Conservation (phyloP, 73 alveolate species). For the Blepharisma japonicum region DNA sequence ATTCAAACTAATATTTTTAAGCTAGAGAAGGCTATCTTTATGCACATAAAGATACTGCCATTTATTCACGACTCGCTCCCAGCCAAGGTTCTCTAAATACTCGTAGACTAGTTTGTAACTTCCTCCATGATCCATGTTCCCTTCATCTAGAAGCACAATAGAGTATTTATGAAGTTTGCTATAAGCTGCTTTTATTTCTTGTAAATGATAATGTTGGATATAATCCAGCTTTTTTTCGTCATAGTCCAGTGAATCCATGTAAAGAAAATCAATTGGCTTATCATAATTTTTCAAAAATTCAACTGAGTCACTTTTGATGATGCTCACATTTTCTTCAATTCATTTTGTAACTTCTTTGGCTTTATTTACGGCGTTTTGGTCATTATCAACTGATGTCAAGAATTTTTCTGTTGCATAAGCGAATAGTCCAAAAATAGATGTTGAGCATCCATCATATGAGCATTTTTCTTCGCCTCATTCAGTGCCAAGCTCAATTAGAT, state of each 20-base stretch:
- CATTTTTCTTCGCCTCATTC: not conserved
- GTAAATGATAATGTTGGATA: not conserved
- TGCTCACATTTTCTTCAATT: not conserved
- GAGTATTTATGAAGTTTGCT: not conserved
- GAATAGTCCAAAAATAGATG: not conserved
- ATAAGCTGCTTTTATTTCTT: slow-evolving; percentile 8
- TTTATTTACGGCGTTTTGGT: not conserved
- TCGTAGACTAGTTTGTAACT: not conserved
- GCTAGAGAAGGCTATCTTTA: too few relatives aligned
- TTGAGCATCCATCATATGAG: slow-evolving; percentile 21
- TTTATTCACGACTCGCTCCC: not conserved
- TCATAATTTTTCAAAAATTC: not conserved
- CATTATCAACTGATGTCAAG: not conserved
- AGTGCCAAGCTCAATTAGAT: not conserved
- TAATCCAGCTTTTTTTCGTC: not conserved
- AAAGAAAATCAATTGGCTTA: slow-evolving; percentile 7
- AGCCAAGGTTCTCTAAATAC: not conserved
- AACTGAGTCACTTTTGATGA: slow-evolving; percentile 14
- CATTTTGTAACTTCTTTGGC: not conserved
- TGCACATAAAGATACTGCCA: not conserved
- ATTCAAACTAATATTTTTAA: too few relatives aligned
- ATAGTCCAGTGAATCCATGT: not conserved
- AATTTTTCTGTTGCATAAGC: not conserved
- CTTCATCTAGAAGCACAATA: not conserved
- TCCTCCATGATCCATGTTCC: not conserved